A percentile compares a stretch with the other conserved stretches of the same genome.
phyloP scores from a whole-genome alignment of 495 filamentous ascomycete species.

The Penicillium verhagenii region DNA sequence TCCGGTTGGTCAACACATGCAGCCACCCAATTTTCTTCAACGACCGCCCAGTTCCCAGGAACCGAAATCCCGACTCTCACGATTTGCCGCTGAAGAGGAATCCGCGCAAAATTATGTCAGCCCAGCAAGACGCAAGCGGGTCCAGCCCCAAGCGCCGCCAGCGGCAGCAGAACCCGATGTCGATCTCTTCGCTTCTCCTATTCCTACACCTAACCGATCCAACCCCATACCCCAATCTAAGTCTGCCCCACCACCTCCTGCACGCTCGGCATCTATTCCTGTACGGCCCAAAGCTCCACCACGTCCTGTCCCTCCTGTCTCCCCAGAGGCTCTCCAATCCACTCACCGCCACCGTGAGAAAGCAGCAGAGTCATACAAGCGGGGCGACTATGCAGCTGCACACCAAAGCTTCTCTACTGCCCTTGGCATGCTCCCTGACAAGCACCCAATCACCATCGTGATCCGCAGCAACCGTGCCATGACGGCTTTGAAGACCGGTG shows the following conservation, averaged over 20 bases:
- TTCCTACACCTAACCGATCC: slow-evolving; percentile 29
- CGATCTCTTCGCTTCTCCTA: slow-evolving; percentile 57
- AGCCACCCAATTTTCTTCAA: slow-evolving; percentile 34
- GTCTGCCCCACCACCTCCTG: slow-evolving; percentile 24
- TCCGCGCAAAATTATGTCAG: slow-evolving; percentile 84
- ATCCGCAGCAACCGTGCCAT: slow-evolving; percentile 90
- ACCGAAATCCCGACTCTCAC: slow-evolving; percentile 61
- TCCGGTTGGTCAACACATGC: slow-evolving; percentile 22
- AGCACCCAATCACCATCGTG: slow-evolving; percentile 83
- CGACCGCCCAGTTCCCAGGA: slow-evolving; percentile 46
- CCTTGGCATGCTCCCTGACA: slow-evolving; percentile 67
- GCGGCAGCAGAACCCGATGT: slow-evolving; percentile 45
- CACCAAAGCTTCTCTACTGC: slow-evolving; percentile 79
- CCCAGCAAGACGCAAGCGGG: slow-evolving; percentile 76
- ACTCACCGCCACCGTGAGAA: slow-evolving; percentile 74
- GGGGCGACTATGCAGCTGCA: slow-evolving; percentile 85
- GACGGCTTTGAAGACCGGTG: slow-evolving; percentile 83
- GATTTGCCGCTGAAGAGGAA: slow-evolving; percentile 76
- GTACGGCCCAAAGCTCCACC: slow-evolving; percentile 52
- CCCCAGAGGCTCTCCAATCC: slow-evolving; percentile 63
- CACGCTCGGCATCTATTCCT: slow-evolving; percentile 34
- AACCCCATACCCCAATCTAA: slow-evolving; percentile 32
- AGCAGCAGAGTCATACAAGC: slow-evolving; percentile 86
- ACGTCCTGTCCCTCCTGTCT: slow-evolving; percentile 66
- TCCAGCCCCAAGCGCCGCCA: slow-evolving; percentile 39